Evolutionary conservation across 495 filamentous ascomycete genomes (phyloP), one percentile per base, ranked within the genome.

Genomic region (Corynascus novoguineensis): DNA sequence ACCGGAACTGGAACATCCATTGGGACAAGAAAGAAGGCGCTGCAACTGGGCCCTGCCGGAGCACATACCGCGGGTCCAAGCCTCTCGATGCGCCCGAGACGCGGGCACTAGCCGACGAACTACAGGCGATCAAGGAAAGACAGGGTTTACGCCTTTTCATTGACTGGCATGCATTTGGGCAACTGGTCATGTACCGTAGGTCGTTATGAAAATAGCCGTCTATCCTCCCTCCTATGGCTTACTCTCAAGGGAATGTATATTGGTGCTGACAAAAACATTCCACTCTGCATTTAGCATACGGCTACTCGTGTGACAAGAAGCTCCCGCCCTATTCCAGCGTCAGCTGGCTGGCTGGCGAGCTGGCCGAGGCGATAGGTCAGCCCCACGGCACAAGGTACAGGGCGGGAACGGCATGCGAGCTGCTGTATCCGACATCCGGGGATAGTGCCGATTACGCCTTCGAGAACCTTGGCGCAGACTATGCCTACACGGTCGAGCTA

Each of bases 121-220:
- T 81, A 10, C 64, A 74, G 29, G 42, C 47, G 4, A 54, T 81
- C 52, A 72, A 73, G 45, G 62, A 64, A 0, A 53, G 57, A 6
- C 71, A 76, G 54, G 81, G 80, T 2, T 62, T 83, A 32, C 78
- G 82, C 67, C 55, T 85, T 15, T 86, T 75, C 60, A 78, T 85
- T 37, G 83, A 86, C 67, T 80, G 75, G 64, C 83, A 86, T 60
- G 72, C 79, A 11, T 86, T 83, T 64, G 73, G 75, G 6, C 83
- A 86, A 64, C 54, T 68, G 9, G 63, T 68, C 34, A 66, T 68
- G 66, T 63, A 64, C 11, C 66, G 66, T 66, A 50, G 27, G 65
- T 21, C 17, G 7, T n/a, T 15, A n/a, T 17, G 15, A 38, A 5
- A 12, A 38, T 19, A 41, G n/a, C 5, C 35, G 14, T 38, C 35